phyloP scores from a whole-genome alignment of 1,284 basidiomycete species.

The Waitea zeae region DNA sequence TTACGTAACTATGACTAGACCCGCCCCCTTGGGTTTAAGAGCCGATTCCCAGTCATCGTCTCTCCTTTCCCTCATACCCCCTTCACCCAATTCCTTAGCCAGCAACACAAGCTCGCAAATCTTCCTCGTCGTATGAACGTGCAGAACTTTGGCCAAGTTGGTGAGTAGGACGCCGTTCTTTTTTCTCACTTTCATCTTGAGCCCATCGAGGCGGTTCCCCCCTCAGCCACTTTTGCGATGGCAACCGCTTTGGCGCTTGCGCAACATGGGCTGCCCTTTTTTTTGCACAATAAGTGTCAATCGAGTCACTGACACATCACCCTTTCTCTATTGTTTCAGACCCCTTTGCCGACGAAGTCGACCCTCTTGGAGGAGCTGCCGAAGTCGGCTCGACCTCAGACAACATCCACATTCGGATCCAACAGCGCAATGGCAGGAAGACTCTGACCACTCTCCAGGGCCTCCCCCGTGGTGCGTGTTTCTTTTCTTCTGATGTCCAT shows the following conservation, averaged over 20 bases:
- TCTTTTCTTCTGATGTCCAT: constrained; percentile 2
- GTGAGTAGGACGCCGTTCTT: constrained; percentile 21
- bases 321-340: constrained; percentile 31
- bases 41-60: background rate
- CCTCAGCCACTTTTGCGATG: constrained; percentile 1
- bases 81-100: constrained; percentile 31
- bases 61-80: constrained; percentile 11
- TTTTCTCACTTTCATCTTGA: constrained; percentile 16
- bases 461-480: constrained; percentile 67
- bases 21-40: background rate
- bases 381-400: constrained; percentile 73
- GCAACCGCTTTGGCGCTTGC: background rate
- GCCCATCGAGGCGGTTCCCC: constrained; percentile 6
- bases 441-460: constrained; percentile 97
- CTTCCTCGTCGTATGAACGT: constrained; percentile 69
- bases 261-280: no score
- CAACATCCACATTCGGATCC: constrained; percentile 93
- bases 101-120: no score
- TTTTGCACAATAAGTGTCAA: no score
- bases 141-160: constrained; percentile 73
- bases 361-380: constrained; percentile 55
- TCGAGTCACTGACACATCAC: background rate
- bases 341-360: constrained; percentile 87
- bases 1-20: background rate
- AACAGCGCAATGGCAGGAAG: constrained; percentile 99